These are phyloP conservation scores for Fusarium albidum DNA, from an alignment of 2,329 filamentous ascomycete species.

Conservation along the genomic window DNA sequence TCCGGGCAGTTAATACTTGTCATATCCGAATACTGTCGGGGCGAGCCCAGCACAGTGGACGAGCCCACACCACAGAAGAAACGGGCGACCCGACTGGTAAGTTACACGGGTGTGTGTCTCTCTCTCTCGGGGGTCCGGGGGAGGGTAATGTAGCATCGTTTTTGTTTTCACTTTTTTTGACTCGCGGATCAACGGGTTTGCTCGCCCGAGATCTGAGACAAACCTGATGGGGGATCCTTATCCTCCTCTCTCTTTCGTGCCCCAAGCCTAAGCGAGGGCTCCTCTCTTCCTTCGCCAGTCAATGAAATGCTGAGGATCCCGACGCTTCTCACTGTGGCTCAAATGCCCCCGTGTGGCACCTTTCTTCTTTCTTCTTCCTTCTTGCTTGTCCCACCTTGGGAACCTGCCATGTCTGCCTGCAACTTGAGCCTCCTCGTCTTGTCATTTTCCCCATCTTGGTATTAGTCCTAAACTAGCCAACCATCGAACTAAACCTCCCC, in stretches of 20 bases:
- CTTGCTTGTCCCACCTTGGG: too few species aligned
- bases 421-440: too few species aligned
- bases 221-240: constrained; percentile 14
- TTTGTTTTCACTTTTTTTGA: too few species aligned
- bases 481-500: too few species aligned
- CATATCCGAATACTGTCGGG: constrained; percentile 27
- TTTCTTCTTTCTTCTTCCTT: background rate
- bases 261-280: constrained; percentile 4
- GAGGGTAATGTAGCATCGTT: background rate
- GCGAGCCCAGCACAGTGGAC: constrained; percentile 25
- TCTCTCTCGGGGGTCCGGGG: background rate
- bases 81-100: constrained; percentile 1
- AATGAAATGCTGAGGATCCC: constrained; percentile 17
- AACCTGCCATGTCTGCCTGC: too few species aligned
- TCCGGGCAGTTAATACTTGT: constrained; percentile 16
- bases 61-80: constrained; percentile 21
- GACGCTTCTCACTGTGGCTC: background rate
- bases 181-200: constrained; percentile 25
- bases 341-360: background rate
- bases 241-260: background rate
- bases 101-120: background rate
- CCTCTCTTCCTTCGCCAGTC: constrained; percentile 6
- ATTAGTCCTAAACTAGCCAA: too few species aligned
- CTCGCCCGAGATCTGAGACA: constrained; percentile 34
- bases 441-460: too few species aligned